Conservation (phyloP, 192 early-diverging fungal genomes). For the Coemansia guatemalensis region DNA sequence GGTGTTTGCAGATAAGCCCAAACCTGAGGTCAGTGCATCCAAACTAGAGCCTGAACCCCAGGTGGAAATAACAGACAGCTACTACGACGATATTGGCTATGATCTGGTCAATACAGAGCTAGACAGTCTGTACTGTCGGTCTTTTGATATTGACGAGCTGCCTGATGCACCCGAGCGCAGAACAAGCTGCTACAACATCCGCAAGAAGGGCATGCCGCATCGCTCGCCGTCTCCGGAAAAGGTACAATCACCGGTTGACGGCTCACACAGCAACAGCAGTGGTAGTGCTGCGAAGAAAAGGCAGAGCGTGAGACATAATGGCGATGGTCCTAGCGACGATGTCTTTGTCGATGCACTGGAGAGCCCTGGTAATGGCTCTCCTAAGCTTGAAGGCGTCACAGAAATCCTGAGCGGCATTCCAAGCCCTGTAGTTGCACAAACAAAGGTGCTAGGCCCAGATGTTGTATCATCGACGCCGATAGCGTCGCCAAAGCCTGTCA, state of each 20-base stretch:
- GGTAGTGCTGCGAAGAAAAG: not conserved
- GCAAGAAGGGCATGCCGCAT: conserved; percentile 18
- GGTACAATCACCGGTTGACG: not conserved
- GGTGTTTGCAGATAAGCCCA: conserved; percentile 7
- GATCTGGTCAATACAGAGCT: conserved; percentile 33
- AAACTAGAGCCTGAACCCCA: conserved; percentile 2
- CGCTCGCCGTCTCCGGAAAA: conserved; percentile 16
- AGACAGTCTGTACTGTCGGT: conserved; percentile 30
- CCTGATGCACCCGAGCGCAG: conserved; percentile 44
- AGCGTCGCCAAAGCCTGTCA: not conserved
- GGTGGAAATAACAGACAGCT: conserved; percentile 25
- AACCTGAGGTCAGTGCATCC: not conserved
- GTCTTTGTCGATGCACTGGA: conserved; percentile 10
- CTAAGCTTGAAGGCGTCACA: not conserved
- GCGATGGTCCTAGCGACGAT: not conserved
- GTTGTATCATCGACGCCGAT: not conserved
- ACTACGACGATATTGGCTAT: conserved; percentile 34
- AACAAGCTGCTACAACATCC: conserved; percentile 34
- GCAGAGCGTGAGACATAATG: not conserved
- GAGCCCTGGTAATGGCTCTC: not conserved
- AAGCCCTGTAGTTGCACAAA: conserved; percentile 1
- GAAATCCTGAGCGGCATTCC: conserved; percentile 4
- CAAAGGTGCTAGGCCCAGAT: not conserved
- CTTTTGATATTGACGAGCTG: conserved; percentile 46
- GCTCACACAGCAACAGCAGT: not conserved